Percentiles rank a stretch among this genome's conserved stretches.
Evolutionary conservation across 495 filamentous ascomycete genomes (phyloP).

Genomic region (Cairneyella variabilis): DNA sequence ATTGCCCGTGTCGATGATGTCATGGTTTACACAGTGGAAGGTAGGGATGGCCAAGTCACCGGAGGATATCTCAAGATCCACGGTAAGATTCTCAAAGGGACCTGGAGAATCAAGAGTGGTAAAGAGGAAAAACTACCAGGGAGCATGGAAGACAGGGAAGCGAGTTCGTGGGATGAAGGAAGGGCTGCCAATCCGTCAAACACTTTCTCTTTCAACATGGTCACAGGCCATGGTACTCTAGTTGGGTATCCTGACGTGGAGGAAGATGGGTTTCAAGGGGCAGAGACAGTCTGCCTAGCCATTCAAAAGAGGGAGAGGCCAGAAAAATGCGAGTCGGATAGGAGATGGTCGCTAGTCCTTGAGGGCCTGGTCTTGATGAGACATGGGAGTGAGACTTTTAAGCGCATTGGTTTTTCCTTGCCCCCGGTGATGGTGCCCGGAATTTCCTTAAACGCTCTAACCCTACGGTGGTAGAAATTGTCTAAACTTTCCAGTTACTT

Average conservation of each 20-base stretch:
- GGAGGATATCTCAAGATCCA: not conserved
- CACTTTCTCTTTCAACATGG: not conserved
- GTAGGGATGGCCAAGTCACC: not conserved
- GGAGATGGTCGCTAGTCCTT: not conserved
- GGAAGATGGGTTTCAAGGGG: not conserved
- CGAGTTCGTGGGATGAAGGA: not conserved
- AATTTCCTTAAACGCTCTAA: not conserved
- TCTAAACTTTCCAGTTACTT: too few relatives aligned
- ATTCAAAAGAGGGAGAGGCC: not conserved
- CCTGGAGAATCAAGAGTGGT: not conserved
- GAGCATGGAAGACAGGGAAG: too few relatives aligned
- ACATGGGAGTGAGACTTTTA: not conserved
- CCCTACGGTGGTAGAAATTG: not conserved
- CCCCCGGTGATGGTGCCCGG: not conserved
- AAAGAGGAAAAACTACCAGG: not conserved
- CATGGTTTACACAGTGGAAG: not conserved
- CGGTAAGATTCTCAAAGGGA: not conserved
- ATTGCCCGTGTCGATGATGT: not conserved
- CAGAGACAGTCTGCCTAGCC: not conserved
- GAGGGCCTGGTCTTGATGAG: not conserved
- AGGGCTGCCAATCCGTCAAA: not conserved
- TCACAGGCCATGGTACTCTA: not conserved
- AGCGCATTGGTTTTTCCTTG: not conserved
- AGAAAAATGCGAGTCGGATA: not conserved
- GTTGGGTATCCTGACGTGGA: not conserved